Percentiles rank a stretch among this genome's conserved stretches.
Evolutionary conservation across 202 grass and related monocot genomes (phyloP).

Genomic region (Panicum virgatum): DNA sequence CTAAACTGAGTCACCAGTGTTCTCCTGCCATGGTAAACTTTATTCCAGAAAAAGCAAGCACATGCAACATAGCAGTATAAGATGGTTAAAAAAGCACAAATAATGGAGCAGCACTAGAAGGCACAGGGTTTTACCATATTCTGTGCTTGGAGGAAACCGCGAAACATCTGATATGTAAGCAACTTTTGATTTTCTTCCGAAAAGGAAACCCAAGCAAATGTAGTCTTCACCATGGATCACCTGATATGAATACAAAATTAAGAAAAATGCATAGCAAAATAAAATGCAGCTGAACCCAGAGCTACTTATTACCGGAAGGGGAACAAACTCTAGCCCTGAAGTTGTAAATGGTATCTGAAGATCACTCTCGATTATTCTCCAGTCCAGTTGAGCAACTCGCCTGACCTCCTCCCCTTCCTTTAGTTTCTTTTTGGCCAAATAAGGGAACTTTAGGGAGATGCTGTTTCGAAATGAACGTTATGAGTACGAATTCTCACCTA

Average conservation of each 20-base stretch:
- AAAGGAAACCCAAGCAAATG: slow-evolving; percentile 86
- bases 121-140: slow-evolving; percentile 57
- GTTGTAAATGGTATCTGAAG: slow-evolving; percentile 66
- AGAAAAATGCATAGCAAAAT: slow-evolving; percentile 32
- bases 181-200: slow-evolving; percentile 85
- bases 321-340: slow-evolving; percentile 88
- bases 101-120: not conserved
- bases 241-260: slow-evolving; percentile 40
- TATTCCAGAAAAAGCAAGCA: slow-evolving; percentile 14
- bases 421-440: slow-evolving; percentile 82
- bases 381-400: slow-evolving; percentile 89
- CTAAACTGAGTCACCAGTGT: not conserved
- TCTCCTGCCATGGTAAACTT: not conserved
- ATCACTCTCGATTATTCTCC: slow-evolving; percentile 86
- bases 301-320: slow-evolving; percentile 62
- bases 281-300: slow-evolving; percentile 1
- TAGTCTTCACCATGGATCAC: slow-evolving; percentile 98
- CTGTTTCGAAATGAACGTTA: slow-evolving; percentile 54
- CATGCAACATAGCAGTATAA: not conserved
- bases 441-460: slow-evolving; percentile 78
- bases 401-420: slow-evolving; percentile 82
- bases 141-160: slow-evolving; percentile 79
- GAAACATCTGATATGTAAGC: slow-evolving; percentile 99
- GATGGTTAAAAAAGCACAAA: not conserved
- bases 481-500: slow-evolving; percentile 29